A percentile compares a stretch with the other conserved stretches of the same genome.
Conservation (phyloP, 2,329 filamentous ascomycete species). For the Phymatotrichopsis omnivora region DNA sequence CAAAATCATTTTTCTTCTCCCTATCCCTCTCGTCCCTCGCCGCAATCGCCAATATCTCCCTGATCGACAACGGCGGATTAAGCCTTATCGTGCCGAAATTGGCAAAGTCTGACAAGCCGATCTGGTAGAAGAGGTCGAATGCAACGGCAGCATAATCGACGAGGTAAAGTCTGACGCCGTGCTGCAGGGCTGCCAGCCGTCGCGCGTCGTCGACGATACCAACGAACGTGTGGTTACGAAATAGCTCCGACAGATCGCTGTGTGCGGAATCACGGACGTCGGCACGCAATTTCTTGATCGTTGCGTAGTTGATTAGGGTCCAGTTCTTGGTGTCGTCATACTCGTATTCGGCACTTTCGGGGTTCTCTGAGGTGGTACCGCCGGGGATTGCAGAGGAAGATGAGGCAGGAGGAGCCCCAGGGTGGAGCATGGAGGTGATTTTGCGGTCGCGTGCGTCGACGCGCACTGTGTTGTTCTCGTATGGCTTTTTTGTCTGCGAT, state of each 20-base stretch:
- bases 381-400: neutral
- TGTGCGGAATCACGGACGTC: constrained; percentile 75
- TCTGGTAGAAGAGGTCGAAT: constrained; percentile 89
- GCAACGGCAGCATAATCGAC: constrained; percentile 83
- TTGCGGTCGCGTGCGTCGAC: constrained; percentile 84
- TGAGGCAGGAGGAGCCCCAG: no score
- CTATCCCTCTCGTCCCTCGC: constrained; percentile 57
- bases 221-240: constrained; percentile 83
- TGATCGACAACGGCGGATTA: constrained; percentile 60
- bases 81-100: constrained; percentile 85
- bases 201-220: constrained; percentile 81
- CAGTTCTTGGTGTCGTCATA: constrained; percentile 45
- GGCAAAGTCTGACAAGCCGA: constrained; percentile 87
- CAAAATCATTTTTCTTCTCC: neutral
- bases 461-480: constrained; percentile 80
- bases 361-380: constrained; percentile 31
- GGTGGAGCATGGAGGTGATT: constrained; percentile 90
- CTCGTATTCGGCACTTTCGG: constrained; percentile 50
- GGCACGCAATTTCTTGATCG: constrained; percentile 72
- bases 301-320: constrained; percentile 46
- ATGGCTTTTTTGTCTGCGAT: constrained; percentile 46
- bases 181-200: constrained; percentile 84
- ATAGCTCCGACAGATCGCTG: constrained; percentile 73
- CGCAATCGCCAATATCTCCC: constrained; percentile 60
- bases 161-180: constrained; percentile 82